Evolutionary conservation across 495 filamentous ascomycete species (phyloP).

Genomic region (Penicillium dipodomyicola): DNA sequence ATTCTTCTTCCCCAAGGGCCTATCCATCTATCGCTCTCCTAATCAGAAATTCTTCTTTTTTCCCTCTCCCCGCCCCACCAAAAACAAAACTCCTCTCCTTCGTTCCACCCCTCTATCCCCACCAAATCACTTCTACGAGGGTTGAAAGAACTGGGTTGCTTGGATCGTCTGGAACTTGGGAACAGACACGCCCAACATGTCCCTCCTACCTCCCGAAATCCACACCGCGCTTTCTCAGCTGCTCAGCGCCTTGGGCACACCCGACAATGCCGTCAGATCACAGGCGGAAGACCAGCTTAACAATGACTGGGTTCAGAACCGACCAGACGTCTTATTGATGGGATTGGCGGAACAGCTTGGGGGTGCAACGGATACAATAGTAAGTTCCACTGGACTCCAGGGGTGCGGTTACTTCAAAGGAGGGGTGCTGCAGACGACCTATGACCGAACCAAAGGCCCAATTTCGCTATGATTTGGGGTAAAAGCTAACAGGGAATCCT

Average conservation of each 20-base stretch:
- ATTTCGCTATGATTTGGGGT: neutral
- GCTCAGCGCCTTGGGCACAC: slow-evolving; percentile 79
- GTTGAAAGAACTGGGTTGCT: slow-evolving; percentile 23
- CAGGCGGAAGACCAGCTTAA: slow-evolving; percentile 87
- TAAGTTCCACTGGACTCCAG: slow-evolving; percentile 44
- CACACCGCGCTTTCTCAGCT: slow-evolving; percentile 80
- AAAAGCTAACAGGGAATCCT: neutral
- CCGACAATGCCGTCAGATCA: slow-evolving; percentile 80
- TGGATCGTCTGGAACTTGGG: slow-evolving; percentile 33
- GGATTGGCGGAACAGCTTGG: slow-evolving; percentile 90
- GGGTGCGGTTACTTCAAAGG: slow-evolving; percentile 5
- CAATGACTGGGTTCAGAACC: slow-evolving; percentile 77
- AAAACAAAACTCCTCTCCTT: slow-evolving; percentile 35
- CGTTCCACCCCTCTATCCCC: slow-evolving; percentile 30
- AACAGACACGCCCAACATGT: slow-evolving; percentile 60
- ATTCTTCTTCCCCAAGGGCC: slow-evolving; percentile 8
- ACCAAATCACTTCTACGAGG: slow-evolving; percentile 29
- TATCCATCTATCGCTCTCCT: slow-evolving; percentile 28
- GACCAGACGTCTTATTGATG: slow-evolving; percentile 86
- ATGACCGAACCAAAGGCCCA: neutral
- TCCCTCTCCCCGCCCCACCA: slow-evolving; percentile 33
- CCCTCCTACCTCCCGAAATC: slow-evolving; percentile 75
- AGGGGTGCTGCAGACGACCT: slow-evolving; percentile 4
- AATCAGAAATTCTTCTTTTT: slow-evolving; percentile 34
- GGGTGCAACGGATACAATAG: slow-evolving; percentile 62